phyloP scores from a whole-genome alignment of 164 flowering plant genomes.

The Buxus sempervirens region DNA sequence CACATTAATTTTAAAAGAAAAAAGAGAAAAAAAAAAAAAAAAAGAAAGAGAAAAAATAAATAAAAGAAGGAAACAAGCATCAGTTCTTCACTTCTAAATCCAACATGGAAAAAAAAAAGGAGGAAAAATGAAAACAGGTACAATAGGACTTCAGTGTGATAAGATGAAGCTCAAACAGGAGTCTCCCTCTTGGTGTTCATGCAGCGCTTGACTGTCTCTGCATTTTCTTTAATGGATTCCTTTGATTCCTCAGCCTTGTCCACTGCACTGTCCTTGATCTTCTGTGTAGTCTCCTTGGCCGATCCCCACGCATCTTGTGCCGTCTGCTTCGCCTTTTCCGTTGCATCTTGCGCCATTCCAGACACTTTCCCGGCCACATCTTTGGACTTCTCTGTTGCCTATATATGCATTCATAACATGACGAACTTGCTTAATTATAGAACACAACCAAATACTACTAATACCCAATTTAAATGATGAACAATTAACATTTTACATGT shows the following conservation, averaged over 20 bases:
- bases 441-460: too few relatives aligned
- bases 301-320: slow-evolving; percentile 27
- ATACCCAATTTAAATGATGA: too few relatives aligned
- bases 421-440: background rate
- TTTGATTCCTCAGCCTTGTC: slow-evolving; percentile 16
- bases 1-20: too few relatives aligned
- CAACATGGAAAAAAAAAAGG: too few relatives aligned
- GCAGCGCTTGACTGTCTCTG: slow-evolving; percentile 20
- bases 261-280: slow-evolving; percentile 17
- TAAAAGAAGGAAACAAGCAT: too few relatives aligned
- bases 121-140: too few relatives aligned
- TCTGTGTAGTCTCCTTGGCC: slow-evolving; percentile 26
- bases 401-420: background rate
- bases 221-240: slow-evolving; percentile 20
- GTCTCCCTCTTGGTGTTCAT: slow-evolving; percentile 33
- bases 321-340: slow-evolving; percentile 26
- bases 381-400: background rate
- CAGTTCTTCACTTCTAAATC: too few relatives aligned
- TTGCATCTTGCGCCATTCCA: slow-evolving; percentile 15
- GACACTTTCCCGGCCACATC: slow-evolving; percentile 14
- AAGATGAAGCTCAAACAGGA: too few relatives aligned
- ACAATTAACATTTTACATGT: background rate
- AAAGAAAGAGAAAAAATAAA: too few relatives aligned
- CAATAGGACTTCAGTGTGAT: too few relatives aligned
- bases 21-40: too few relatives aligned